These are phyloP conservation scores for Globisporangium sylvaticum DNA, from an alignment of 352 stramenopile species.

Conservation along the genomic window DNA sequence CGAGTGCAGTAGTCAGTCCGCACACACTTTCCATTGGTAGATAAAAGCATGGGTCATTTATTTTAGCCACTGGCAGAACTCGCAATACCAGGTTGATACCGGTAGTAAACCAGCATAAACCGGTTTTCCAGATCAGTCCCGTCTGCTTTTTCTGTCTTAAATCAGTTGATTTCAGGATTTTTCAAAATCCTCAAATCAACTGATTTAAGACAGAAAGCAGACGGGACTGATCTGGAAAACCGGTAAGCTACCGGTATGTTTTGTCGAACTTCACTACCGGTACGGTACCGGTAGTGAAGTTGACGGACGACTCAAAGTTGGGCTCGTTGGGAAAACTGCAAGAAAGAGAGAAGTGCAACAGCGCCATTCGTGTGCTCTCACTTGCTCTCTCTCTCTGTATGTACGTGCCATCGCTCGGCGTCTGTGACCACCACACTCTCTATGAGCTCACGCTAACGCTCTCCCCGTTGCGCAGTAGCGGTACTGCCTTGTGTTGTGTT, in stretches of 20 bases:
- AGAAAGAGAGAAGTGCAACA: constrained; percentile 1
- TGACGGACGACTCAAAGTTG: neutral
- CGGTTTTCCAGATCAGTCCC: too few species aligned
- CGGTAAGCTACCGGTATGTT: neutral
- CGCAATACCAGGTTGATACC: too few species aligned
- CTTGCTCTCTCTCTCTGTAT: neutral
- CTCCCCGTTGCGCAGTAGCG: neutral
- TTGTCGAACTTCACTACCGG: neutral
- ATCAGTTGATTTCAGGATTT: too few species aligned
- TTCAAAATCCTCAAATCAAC: too few species aligned
- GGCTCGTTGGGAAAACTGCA: constrained; percentile 1
- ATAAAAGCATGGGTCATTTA: neutral
- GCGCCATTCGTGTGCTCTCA: neutral
- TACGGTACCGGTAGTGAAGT: neutral
- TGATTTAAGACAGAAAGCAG: too few species aligned
- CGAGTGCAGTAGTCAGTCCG: neutral
- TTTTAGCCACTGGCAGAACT: neutral
- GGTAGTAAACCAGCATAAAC: too few species aligned
- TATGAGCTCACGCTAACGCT: neutral
- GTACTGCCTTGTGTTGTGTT: neutral
- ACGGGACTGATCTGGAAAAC: too few species aligned
- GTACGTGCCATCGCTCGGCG: neutral
- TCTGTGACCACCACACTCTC: neutral
- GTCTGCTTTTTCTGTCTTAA: too few species aligned
- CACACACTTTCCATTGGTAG: neutral